Evolutionary conservation across 2,329 filamentous ascomycete species (phyloP).

Genomic region (Blastomyces gilchristii): DNA sequence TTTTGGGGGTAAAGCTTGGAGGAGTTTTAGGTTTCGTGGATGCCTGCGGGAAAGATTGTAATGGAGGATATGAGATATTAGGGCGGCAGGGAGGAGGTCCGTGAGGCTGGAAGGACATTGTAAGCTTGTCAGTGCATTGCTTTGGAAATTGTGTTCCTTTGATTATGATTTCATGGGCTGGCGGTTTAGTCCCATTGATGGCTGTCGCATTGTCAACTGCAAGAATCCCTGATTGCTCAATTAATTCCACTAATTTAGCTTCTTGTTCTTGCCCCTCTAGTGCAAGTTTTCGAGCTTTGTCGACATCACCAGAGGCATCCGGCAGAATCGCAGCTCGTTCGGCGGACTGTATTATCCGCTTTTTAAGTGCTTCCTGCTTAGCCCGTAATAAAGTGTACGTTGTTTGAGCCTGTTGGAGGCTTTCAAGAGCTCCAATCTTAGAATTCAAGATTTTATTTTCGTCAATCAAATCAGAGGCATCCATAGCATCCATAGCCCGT

Average conservation of each 20-base stretch:
- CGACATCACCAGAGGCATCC: constrained; percentile 25
- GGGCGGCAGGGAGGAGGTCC: neutral
- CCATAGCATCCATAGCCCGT: constrained; percentile 27
- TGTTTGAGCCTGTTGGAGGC: constrained; percentile 23
- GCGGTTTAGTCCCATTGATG: neutral
- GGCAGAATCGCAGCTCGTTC: constrained; percentile 26
- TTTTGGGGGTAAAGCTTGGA: neutral
- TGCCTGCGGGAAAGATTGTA: constrained; percentile 1
- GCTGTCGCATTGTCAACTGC: constrained; percentile 7
- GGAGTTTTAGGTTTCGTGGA: constrained; percentile 2
- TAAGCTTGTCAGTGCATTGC: constrained; percentile 3
- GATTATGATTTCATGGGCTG: constrained; percentile 13
- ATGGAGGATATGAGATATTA: neutral
- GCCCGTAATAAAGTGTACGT: constrained; percentile 21
- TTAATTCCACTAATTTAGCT: constrained; percentile 25
- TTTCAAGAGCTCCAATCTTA: constrained; percentile 31
- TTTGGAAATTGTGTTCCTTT: constrained; percentile 13
- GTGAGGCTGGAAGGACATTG: neutral
- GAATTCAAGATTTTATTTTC: constrained; percentile 28
- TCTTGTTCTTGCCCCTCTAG: constrained; percentile 28
- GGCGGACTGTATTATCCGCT: constrained; percentile 27
- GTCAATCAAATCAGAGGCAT: constrained; percentile 25
- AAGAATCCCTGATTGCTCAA: constrained; percentile 25
- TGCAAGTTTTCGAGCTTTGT: constrained; percentile 25
- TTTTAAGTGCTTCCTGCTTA: constrained; percentile 28